Evolutionary conservation across 768 basidiomycete genomes (phyloP).

Genomic region (Mycena rebaudengoi): DNA sequence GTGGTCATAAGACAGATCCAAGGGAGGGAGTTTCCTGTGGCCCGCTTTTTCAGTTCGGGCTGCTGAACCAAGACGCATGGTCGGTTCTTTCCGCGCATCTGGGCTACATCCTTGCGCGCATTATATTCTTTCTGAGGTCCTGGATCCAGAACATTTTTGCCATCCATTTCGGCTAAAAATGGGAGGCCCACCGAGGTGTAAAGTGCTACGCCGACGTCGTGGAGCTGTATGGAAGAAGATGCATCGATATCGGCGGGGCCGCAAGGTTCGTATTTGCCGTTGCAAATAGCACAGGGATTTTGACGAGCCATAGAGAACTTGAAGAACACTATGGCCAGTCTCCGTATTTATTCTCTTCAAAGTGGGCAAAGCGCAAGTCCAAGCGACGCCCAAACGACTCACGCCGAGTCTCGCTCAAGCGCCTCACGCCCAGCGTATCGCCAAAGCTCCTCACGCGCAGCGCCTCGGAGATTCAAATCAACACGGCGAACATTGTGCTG

Average conservation of each 20-base stretch:
- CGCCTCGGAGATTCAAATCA: too few relatives aligned
- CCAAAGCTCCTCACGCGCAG: too few relatives aligned
- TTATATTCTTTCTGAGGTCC: background rate
- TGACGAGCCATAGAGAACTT: too few relatives aligned
- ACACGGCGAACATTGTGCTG: too few relatives aligned
- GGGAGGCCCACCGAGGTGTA: background rate
- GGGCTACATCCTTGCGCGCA: background rate
- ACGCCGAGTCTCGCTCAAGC: too few relatives aligned
- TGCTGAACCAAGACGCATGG: background rate
- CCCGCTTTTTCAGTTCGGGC: background rate
- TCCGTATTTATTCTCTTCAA: too few relatives aligned
- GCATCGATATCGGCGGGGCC: background rate
- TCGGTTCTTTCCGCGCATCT: background rate
- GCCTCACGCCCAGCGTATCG: too few relatives aligned
- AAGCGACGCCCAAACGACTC: too few relatives aligned
- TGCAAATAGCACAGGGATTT: background rate
- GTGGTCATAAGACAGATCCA: background rate
- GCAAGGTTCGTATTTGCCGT: background rate
- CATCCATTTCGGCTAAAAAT: background rate
- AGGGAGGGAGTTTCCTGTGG: background rate
- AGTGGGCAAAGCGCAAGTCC: too few relatives aligned
- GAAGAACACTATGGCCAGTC: too few relatives aligned
- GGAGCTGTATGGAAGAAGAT: background rate
- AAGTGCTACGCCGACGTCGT: background rate
- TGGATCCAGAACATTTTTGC: background rate